Evolutionary conservation across 768 basidiomycete species (phyloP), one percentile per base, ranked within the genome.

Genomic region (Phlegmacium glaucopus): DNA sequence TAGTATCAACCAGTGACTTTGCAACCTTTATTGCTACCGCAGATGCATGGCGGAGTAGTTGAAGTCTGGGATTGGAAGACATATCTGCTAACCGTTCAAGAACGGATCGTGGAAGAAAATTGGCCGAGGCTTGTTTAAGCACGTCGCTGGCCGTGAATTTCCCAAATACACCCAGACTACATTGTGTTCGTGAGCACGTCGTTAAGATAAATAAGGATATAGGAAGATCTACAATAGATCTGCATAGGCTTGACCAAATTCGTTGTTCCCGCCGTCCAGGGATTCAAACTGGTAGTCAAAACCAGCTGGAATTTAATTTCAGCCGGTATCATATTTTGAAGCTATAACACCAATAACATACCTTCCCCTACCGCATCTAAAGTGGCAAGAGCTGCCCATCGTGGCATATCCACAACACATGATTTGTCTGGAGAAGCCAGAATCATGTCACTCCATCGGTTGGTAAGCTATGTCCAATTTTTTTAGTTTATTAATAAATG

Each of bases 281-380:
- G 66, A 64, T 10, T 66, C 68, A 32, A 79, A 78, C 22, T 66
- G 66, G 52, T 78, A 71, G 45, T 78, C 78, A 50, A 80, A 80
- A 34, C 75, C 76, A 42, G 72, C 77, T 74, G 45, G 28, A 35
- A 13, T n/a, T n/a, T n/a, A n/a, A n/a, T n/a, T n/a, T n/a, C n/a
- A n/a, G n/a, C n/a, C n/a, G n/a, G n/a, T n/a, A n/a, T n/a, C n/a
- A n/a, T n/a, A n/a, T n/a, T n/a, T n/a, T n/a, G n/a, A n/a, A n/a
- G n/a, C n/a, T n/a, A n/a, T n/a, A n/a, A n/a, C n/a, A n/a, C n/a
- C n/a, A n/a, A n/a, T n/a, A n/a, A n/a, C 54, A 7, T 59, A 75
- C 78, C 75, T 59, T 71, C 65, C 7, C 76, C 79, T 44, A 80
- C 74, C 11, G 75, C 71, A 61, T 79, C 79, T 44, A 80, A 51